Conservation (phyloP, 2,329 filamentous ascomycete species). For the Pseudogymnoascus sp. region DNA sequence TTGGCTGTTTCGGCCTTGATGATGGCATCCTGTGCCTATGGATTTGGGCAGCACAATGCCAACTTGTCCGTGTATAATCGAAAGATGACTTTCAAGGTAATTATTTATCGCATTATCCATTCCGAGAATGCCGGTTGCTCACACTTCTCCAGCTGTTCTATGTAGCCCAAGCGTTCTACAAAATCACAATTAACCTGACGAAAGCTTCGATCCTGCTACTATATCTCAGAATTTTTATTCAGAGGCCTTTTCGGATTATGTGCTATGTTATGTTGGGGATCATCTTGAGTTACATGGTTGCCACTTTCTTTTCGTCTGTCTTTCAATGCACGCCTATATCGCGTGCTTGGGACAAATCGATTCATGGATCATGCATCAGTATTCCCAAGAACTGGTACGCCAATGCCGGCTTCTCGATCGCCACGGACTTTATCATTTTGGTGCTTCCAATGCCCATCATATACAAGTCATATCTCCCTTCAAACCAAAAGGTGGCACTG, state of each 20-base stretch:
- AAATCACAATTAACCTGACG: constrained; percentile 45
- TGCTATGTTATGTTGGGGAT: constrained; percentile 37
- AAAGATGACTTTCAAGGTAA: constrained; percentile 31
- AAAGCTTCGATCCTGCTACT: constrained; percentile 47
- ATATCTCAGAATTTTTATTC: constrained; percentile 47
- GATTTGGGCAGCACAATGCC: constrained; percentile 37
- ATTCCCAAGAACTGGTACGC: constrained; percentile 42
- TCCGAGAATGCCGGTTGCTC: background rate
- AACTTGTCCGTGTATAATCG: constrained; percentile 31
- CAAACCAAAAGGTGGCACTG: constrained; percentile 41
- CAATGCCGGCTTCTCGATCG: constrained; percentile 35
- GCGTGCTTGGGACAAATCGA: constrained; percentile 39
- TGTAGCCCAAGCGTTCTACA: constrained; percentile 46
- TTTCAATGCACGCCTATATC: constrained; percentile 44
- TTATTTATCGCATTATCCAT: background rate
- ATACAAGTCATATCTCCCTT: constrained; percentile 25
- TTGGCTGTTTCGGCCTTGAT: constrained; percentile 27
- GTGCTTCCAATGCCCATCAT: constrained; percentile 30
- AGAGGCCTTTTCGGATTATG: constrained; percentile 38
- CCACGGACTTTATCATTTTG: constrained; percentile 30
- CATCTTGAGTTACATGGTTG: constrained; percentile 39
- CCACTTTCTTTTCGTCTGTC: constrained; percentile 39
- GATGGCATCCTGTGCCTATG: constrained; percentile 32
- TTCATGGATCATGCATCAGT: constrained; percentile 38
- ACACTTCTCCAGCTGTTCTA: constrained; percentile 39